phyloP scores from a whole-genome alignment of 2,329 filamentous ascomycete species.

The Aureobasidium vineae region DNA sequence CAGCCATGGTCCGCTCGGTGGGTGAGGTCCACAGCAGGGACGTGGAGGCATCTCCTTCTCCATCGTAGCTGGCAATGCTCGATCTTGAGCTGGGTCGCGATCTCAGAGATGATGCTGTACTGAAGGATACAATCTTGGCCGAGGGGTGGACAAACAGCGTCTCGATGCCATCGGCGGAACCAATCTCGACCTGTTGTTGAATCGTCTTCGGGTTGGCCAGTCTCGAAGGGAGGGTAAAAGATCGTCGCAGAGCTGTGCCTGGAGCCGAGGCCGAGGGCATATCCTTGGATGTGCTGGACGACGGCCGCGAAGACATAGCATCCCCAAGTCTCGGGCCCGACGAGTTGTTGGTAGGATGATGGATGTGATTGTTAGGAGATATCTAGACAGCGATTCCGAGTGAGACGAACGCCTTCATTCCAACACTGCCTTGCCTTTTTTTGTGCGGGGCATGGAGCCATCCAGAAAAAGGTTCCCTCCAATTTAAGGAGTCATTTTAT shows the following conservation, averaged over 20 bases:
- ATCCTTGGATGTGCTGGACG: conserved; percentile 33
- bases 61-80: conserved; percentile 28
- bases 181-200: conserved; percentile 36
- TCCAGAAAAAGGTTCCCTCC: neutral
- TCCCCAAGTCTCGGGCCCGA: conserved; percentile 12
- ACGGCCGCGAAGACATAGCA: conserved; percentile 24
- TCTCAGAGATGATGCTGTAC: conserved; percentile 36
- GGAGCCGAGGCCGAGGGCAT: conserved; percentile 31
- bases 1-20: conserved; percentile 78
- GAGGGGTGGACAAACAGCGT: conserved; percentile 72
- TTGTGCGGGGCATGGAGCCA: conserved; percentile 2
- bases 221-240: conserved; percentile 51
- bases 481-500: conserved; percentile 22
- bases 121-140: conserved; percentile 69
- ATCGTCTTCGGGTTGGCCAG: conserved; percentile 37
- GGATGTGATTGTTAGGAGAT: neutral
- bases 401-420: conserved; percentile 3
- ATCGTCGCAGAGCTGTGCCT: conserved; percentile 40
- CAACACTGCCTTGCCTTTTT: conserved; percentile 6
- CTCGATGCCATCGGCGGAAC: conserved; percentile 55
- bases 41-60: conserved; percentile 46
- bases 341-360: neutral
- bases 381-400: neutral
- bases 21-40: conserved; percentile 70
- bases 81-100: conserved; percentile 40